Evolutionary conservation across 495 filamentous ascomycete species (phyloP), one percentile per base, ranked within the genome.

Genomic region (Recurvomyces mirabilis): DNA sequence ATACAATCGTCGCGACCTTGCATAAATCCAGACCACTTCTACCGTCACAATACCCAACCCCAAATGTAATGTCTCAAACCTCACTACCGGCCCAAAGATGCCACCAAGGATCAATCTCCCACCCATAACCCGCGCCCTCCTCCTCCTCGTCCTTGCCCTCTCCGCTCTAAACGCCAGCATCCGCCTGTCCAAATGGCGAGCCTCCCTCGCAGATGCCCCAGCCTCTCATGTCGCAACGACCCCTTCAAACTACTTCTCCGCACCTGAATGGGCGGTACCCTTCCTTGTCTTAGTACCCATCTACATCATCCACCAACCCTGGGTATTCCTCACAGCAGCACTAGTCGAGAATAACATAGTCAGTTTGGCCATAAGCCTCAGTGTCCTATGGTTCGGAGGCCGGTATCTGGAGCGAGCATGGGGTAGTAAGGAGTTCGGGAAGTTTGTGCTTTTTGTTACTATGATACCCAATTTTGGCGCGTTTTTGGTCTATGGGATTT

Each of bases 331-430:
- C 24, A 82, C 83, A 0, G 82, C 91, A 9, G 84, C 88, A 0
- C 74, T 95, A 33, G 85, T 93, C 36, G 91, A 98, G 63, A 84
- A 85, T 61, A 96, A 96, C 57, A 71, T 94, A 58, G 82, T 94
- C 58, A 91, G 86, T 21, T 70, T 95, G 3, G 63, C 77, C 12
- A 74, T 95, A 39, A 86, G 88, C 45, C 79, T 73, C 10, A 67
- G 78, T 21, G 91, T 89, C 14, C 64, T 96, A 29, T 89, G 93
- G 64, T 86, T 94, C 69, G 93, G 87, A 17, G 91, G 93, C 6
- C 79, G 86, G 51, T 98, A 98, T 58, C 74, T 98, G 20, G 91
- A 98, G 66, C 76, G 91, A 52, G 91, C 93, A 35, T 98, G 91
- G 91, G 81, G 86, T 22, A 86, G 84, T n/a, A 73, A 71, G 31